Evolutionary conservation across 2,329 filamentous ascomycete genomes (phyloP).

Genomic region (Bipolaris oryzae): DNA sequence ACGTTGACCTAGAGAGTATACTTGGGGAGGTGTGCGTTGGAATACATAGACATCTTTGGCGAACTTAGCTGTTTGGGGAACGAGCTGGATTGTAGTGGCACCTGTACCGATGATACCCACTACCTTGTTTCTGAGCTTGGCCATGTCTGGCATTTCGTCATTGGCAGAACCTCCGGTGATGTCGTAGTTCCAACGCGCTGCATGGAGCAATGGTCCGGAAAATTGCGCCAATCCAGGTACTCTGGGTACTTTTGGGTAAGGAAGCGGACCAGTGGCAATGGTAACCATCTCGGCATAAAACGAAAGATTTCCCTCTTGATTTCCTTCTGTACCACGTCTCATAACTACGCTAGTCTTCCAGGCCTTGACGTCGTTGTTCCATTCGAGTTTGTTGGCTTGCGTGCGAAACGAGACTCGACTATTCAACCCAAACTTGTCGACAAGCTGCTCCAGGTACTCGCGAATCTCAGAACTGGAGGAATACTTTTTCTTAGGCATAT

Average conservation of each 20-base stretch:
- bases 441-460: constrained; percentile 45
- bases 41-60: constrained; percentile 50
- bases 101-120: constrained; percentile 55
- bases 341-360: constrained; percentile 40
- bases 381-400: constrained; percentile 43
- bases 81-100: constrained; percentile 51
- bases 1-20: constrained; percentile 43
- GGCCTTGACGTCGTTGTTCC: constrained; percentile 51
- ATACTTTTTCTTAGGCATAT: constrained; percentile 59
- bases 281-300: constrained; percentile 48
- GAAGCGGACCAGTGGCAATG: constrained; percentile 50
- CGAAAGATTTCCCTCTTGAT: constrained; percentile 6
- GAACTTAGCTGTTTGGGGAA: constrained; percentile 50
- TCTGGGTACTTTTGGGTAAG: constrained; percentile 54
- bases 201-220: constrained; percentile 52
- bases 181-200: constrained; percentile 53
- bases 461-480: constrained; percentile 53
- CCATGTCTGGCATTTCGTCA: constrained; percentile 33
- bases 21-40: constrained; percentile 52
- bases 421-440: constrained; percentile 39
- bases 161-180: constrained; percentile 48
- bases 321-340: constrained; percentile 24
- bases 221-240: constrained; percentile 50
- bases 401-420: constrained; percentile 54
- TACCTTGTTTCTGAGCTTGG: constrained; percentile 45